Evolutionary conservation across 352 stramenopile genomes (phyloP).

Genomic region (Phytopythium ostracodes): DNA sequence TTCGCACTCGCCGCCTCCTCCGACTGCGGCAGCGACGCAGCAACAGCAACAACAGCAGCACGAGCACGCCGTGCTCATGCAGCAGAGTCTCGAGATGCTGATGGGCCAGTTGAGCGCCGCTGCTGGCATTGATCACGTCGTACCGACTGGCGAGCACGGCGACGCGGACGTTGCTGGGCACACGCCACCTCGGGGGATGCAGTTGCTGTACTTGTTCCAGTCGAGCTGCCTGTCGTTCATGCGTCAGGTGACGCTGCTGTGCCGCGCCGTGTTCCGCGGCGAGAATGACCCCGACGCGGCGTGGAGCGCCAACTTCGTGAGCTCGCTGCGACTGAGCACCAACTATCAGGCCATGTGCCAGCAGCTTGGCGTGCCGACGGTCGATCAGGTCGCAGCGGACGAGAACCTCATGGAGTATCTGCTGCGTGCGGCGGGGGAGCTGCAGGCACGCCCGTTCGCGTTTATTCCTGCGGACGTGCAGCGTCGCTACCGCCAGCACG

Average conservation of each 20-base stretch:
- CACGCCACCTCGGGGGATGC: conserved; percentile 33
- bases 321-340: conserved; percentile 63
- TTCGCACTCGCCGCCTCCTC: not conserved
- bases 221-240: conserved; percentile 72
- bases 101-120: conserved; percentile 43
- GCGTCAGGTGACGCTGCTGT: conserved; percentile 73
- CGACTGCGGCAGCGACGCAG: not conserved
- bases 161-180: not conserved
- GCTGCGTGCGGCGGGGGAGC: conserved; percentile 41
- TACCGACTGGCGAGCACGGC: not conserved
- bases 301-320: conserved; percentile 79
- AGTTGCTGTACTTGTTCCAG: conserved; percentile 69
- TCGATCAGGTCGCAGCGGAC: conserved; percentile 54
- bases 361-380: conserved; percentile 60
- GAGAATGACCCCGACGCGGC: conserved; percentile 71
- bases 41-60: conserved; percentile 21
- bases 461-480: conserved; percentile 44
- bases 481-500: conserved; percentile 49
- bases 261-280: conserved; percentile 70
- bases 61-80: conserved; percentile 19
- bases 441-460: conserved; percentile 41
- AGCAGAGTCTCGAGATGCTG: conserved; percentile 41
- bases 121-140: conserved; percentile 36
- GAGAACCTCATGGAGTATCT: conserved; percentile 50
- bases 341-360: conserved; percentile 75